These are phyloP conservation scores for Candida tunisiensis DNA, from an alignment of 1,139 yeast species.

Conservation along the genomic window DNA sequence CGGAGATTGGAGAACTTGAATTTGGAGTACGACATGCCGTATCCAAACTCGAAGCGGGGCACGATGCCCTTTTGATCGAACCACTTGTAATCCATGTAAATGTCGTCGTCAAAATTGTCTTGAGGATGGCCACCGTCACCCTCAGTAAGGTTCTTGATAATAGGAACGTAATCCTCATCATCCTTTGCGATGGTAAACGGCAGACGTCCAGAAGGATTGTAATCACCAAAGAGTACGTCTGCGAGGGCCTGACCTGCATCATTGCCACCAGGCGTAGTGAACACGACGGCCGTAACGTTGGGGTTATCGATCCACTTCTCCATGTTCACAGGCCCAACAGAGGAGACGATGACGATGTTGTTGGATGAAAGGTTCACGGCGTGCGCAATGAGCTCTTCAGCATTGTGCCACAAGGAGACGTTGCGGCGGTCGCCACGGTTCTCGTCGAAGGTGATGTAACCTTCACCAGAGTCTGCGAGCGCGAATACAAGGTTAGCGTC, in stretches of 20 bases:
- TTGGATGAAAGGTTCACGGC: slow-evolving; percentile 33
- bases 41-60: slow-evolving; percentile 48
- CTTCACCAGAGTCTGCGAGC: slow-evolving; percentile 33
- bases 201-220: slow-evolving; percentile 43
- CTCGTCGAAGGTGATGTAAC: slow-evolving; percentile 29
- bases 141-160: slow-evolving; percentile 21
- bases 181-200: slow-evolving; percentile 49
- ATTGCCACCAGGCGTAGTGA: slow-evolving; percentile 43
- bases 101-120: slow-evolving; percentile 15
- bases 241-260: slow-evolving; percentile 31
- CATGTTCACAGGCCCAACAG: slow-evolving; percentile 44
- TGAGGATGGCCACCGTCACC: slow-evolving; percentile 5
- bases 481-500: slow-evolving; percentile 28
- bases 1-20: slow-evolving; percentile 21
- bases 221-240: slow-evolving; percentile 38
- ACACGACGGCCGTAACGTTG: slow-evolving; percentile 39
- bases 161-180: slow-evolving; percentile 34
- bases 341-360: slow-evolving; percentile 38
- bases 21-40: slow-evolving; percentile 38
- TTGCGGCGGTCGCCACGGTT: slow-evolving; percentile 38
- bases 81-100: slow-evolving; percentile 31
- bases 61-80: slow-evolving; percentile 39
- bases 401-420: slow-evolving; percentile 41
- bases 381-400: slow-evolving; percentile 33
- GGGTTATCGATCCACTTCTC: slow-evolving; percentile 43